Base-by-base conservation (phyloP, 192 early-diverging fungal genomes). In the Coemansia sp. region DNA sequence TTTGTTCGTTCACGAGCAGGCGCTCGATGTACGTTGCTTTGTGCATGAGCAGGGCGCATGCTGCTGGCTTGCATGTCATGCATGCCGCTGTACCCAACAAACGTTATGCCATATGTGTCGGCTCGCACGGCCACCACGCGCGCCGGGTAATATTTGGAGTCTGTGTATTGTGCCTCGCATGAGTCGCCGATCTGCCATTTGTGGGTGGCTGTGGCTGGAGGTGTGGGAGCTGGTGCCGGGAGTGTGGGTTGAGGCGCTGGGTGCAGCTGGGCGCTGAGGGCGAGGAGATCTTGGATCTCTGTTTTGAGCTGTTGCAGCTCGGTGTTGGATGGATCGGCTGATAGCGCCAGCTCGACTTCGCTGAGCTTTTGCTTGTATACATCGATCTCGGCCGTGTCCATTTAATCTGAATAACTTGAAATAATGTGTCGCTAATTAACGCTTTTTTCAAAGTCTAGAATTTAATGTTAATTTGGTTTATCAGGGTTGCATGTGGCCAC, bases 301-400 rank as follows among this genome's bases (percentile, higher is more conserved):
- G 29, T 22, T 61, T 67, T 70, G 22, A 80, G 68, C 53, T 66
- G 66, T 53, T 57, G 71, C n/a, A 80, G 77, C 53, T 80, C 77
- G 4, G 49, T 57, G 64, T 70, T 80, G 22, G 43, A 31, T 6
- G 77, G 77, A 39, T 80, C 77, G 1, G 71, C 68, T 11, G 67
- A 66, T 3, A 80, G 64, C 10, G 77, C 77, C 9, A 80, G 71
- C 61, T 80, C 71, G 2, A 80, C 77, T 31, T 80, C 77, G 45
- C 56, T 39, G 3, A 80, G 61, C 43, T 74, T 70, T 49, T 72
- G 73, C 21, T 45, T 26, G 53, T 80, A 80, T n/a, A 62, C 14
- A 22, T 71, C 77, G 43, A 80, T 62, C 31, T 80, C 77, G 16
- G 50, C 39, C 12, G 71, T 59, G 38, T 80, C 77, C 77, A 80